These are phyloP conservation scores for Sphaerobolus stellatus DNA, from an alignment of 1,284 basidiomycete genomes.

Conservation along the genomic window DNA sequence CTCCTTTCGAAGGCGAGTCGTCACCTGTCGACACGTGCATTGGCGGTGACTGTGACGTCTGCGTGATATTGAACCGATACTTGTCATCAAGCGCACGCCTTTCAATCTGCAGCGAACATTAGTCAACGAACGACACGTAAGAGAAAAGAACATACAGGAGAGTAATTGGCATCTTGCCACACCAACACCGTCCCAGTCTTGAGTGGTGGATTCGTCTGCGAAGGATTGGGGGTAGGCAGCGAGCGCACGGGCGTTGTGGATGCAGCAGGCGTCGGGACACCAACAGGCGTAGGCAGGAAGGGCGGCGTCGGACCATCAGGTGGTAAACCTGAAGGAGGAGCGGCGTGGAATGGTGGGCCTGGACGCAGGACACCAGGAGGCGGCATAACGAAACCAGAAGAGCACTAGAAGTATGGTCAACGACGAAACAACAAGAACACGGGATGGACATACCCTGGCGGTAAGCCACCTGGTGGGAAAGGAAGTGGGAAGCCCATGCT, in stretches of 20 bases:
- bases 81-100: conserved; percentile 71
- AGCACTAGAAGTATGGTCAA: conserved; percentile 33
- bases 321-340: conserved; percentile 23
- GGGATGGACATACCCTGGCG: conserved; percentile 25
- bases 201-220: conserved; percentile 67
- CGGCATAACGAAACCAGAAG: conserved; percentile 31
- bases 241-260: not conserved
- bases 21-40: conserved; percentile 23
- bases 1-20: conserved; percentile 60
- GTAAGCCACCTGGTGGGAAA: conserved; percentile 38
- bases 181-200: conserved; percentile 79
- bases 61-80: conserved; percentile 58
- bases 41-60: conserved; percentile 23
- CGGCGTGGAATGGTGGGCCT: not conserved
- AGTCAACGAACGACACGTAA: conserved; percentile 3
- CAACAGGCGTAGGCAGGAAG: conserved; percentile 13
- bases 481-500: conserved; percentile 21
- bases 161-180: conserved; percentile 74
- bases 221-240: conserved; percentile 44
- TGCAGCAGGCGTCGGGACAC: not conserved
- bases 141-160: conserved; percentile 50
- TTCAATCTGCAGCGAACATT: conserved; percentile 59
- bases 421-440: conserved; percentile 34
- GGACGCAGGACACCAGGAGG: conserved; percentile 31
- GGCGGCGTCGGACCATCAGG: conserved; percentile 18